These are phyloP conservation scores for Exsudoporus floridanus DNA, from an alignment of 1,284 basidiomycete genomes.

Conservation along the genomic window DNA sequence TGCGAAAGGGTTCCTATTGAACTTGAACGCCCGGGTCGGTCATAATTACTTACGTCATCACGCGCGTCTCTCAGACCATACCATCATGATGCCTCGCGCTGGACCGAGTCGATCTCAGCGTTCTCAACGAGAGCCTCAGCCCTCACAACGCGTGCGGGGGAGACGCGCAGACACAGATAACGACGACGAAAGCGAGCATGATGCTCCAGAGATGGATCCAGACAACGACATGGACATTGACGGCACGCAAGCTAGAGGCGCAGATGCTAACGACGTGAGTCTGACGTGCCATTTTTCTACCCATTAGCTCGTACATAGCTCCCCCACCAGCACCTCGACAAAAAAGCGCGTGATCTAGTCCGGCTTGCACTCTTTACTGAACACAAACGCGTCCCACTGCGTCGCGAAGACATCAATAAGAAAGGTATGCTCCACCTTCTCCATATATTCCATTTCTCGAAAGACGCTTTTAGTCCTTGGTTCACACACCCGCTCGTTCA, in stretches of 20 bases:
- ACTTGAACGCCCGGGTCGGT: no score
- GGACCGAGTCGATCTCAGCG: conserved; percentile 32
- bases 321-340: conserved; percentile 49
- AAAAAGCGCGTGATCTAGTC: conserved; percentile 64
- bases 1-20: no score
- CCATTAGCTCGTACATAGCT: not conserved
- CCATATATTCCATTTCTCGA: not conserved
- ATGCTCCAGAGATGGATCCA: conserved; percentile 28
- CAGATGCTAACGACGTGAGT: conserved; percentile 21
- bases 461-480: conserved; percentile 53
- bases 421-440: conserved; percentile 49
- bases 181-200: conserved; percentile 17
- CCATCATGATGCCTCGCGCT: conserved; percentile 32
- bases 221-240: conserved; percentile 36
- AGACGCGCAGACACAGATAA: conserved; percentile 26
- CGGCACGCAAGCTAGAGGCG: not conserved
- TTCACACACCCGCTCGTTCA: conserved; percentile 55
- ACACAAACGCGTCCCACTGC: conserved; percentile 57
- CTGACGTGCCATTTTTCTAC: not conserved
- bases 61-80: not conserved
- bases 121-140: conserved; percentile 34
- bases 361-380: conserved; percentile 73
- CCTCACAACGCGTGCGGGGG: conserved; percentile 24
- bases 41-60: not conserved
- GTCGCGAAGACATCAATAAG: conserved; percentile 75